Conservation (phyloP, 2,329 filamentous ascomycete genomes). For the Lasiodiplodia citricola region DNA sequence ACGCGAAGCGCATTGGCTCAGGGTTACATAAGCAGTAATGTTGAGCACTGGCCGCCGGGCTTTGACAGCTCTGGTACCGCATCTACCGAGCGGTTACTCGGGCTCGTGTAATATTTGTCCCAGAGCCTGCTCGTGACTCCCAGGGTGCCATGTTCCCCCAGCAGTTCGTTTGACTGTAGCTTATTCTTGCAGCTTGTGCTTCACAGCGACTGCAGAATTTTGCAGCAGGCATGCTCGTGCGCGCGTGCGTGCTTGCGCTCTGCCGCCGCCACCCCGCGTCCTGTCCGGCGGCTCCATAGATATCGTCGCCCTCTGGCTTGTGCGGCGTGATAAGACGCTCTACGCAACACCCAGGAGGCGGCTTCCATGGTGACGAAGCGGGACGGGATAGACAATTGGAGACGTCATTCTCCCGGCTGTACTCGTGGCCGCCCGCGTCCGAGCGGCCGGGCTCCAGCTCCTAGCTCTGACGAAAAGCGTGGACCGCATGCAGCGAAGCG, state of each 20-base stretch:
- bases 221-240: neutral
- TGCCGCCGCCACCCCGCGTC: constrained; percentile 6
- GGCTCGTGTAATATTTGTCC: neutral
- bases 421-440: constrained; percentile 13
- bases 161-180: neutral
- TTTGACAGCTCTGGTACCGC: neutral
- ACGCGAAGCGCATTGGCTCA: constrained; percentile 1
- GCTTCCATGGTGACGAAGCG: neutral
- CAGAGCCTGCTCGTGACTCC: neutral
- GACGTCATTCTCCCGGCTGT: constrained; percentile 11
- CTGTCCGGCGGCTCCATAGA: neutral
- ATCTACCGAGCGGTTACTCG: neutral
- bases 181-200: neutral
- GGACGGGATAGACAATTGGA: neutral
- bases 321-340: neutral
- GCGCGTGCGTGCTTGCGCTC: neutral
- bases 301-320: neutral
- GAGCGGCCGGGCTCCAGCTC: constrained; percentile 7
- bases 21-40: constrained; percentile 14
- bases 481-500: constrained; percentile 18
- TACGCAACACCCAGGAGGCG: neutral
- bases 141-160: neutral
- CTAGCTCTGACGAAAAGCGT: constrained; percentile 17
- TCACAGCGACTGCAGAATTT: neutral
- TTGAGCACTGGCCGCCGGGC: neutral